Conservation (phyloP, 2,329 filamentous ascomycete genomes). For the Diaporthe caulivora region DNA sequence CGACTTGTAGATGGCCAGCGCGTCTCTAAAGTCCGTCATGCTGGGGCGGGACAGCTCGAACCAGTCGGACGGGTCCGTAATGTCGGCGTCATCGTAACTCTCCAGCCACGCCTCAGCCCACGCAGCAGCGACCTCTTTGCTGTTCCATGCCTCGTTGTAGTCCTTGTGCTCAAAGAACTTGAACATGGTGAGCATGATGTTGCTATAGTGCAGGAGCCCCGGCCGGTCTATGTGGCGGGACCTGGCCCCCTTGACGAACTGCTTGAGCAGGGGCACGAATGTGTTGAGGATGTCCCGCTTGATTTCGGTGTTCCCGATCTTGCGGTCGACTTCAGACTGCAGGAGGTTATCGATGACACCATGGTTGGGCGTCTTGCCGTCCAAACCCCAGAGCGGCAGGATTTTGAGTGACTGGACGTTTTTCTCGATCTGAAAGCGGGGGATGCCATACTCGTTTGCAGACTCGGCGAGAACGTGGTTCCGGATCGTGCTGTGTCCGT, state of each 20-base stretch:
- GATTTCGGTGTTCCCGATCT: slow-evolving; percentile 54
- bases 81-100: slow-evolving; percentile 56
- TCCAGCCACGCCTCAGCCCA: slow-evolving; percentile 63
- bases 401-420: slow-evolving; percentile 67
- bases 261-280: slow-evolving; percentile 65
- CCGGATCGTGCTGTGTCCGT: slow-evolving; percentile 64
- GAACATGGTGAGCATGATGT: slow-evolving; percentile 62
- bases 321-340: slow-evolving; percentile 62
- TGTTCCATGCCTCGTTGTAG: slow-evolving; percentile 63
- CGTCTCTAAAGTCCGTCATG: slow-evolving; percentile 51
- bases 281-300: slow-evolving; percentile 62
- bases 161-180: slow-evolving; percentile 65
- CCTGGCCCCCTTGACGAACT: slow-evolving; percentile 63
- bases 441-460: slow-evolving; percentile 67
- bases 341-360: slow-evolving; percentile 66
- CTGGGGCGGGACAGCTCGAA: slow-evolving; percentile 52
- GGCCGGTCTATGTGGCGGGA: slow-evolving; percentile 56
- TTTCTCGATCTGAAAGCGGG: slow-evolving; percentile 66
- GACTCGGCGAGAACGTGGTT: slow-evolving; percentile 68
- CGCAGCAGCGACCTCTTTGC: slow-evolving; percentile 58
- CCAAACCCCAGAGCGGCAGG: slow-evolving; percentile 66
- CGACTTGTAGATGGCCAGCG: slow-evolving; percentile 53
- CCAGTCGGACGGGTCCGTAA: slow-evolving; percentile 47
- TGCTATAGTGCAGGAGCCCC: slow-evolving; percentile 59
- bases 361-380: slow-evolving; percentile 64